These are phyloP conservation scores for Plasmodium yoelii DNA, from an alignment of 169 alveolate genomes.

Conservation along the genomic window DNA sequence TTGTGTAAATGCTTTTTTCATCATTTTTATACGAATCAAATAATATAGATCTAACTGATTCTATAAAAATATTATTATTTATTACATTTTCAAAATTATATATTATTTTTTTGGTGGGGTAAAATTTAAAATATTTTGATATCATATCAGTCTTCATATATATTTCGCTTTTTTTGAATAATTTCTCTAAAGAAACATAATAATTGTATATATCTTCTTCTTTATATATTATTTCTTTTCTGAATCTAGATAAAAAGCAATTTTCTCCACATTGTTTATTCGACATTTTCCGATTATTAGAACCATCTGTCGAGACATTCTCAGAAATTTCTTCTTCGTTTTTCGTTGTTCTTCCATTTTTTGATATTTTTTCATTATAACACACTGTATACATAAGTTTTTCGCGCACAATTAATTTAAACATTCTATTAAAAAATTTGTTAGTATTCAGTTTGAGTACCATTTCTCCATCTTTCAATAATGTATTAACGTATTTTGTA, in stretches of 20 bases:
- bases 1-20: constrained; percentile 15
- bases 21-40: constrained; percentile 26
- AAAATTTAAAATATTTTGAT: constrained; percentile 39
- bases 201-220: constrained; percentile 28
- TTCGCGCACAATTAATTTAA: constrained; percentile 34
- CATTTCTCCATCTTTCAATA: constrained; percentile 8
- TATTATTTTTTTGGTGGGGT: constrained; percentile 8
- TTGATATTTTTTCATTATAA: not conserved
- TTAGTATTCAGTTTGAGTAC: not conserved
- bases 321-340: not conserved
- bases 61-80: constrained; percentile 31
- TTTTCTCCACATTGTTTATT: not conserved
- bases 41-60: constrained; percentile 45
- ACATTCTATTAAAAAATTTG: constrained; percentile 22
- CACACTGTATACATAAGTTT: constrained; percentile 42
- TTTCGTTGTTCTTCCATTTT: not conserved
- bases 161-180: constrained; percentile 16
- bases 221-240: not conserved
- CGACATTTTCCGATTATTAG: too few species aligned
- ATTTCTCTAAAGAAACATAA: constrained; percentile 31
- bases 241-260: constrained; percentile 10
- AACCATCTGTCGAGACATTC: not conserved
- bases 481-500: constrained; percentile 2
- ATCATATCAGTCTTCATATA: constrained; percentile 7
- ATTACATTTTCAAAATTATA: constrained; percentile 10